Evolutionary conservation across 768 basidiomycete genomes (phyloP).

Genomic region (Rubroboletus satanas): DNA sequence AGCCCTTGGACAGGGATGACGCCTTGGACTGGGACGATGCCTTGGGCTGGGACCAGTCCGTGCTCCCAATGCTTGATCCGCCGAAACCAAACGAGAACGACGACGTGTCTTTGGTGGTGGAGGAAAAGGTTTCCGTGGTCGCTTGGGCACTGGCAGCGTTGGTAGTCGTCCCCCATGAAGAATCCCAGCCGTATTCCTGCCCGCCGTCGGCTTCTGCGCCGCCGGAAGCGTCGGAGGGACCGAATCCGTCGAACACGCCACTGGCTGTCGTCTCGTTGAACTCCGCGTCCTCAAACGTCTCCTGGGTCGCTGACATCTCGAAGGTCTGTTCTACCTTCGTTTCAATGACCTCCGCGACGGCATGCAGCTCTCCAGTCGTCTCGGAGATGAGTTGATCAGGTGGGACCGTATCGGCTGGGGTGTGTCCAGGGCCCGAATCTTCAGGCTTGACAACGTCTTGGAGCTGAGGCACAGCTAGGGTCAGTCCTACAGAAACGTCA

Average conservation of each 20-base stretch:
- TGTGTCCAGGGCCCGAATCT: slow-evolving; percentile 13
- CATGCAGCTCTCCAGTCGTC: not conserved
- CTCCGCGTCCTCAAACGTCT: slow-evolving; percentile 3
- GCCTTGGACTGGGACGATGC: not conserved
- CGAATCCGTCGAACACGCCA: not conserved
- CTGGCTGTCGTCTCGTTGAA: not conserved
- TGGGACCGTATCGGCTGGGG: slow-evolving; percentile 29
- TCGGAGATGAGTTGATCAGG: slow-evolving; percentile 16
- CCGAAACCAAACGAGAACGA: slow-evolving; percentile 4
- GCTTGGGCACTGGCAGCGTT: not conserved
- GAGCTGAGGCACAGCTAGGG: slow-evolving; percentile 13
- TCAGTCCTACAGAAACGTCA: not conserved
- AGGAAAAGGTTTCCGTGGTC: not conserved
- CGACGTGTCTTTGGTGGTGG: not conserved
- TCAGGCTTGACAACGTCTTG: not conserved
- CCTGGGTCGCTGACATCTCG: slow-evolving; percentile 8
- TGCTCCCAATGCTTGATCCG: too few relatives aligned
- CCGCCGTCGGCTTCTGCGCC: not conserved
- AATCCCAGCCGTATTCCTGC: not conserved
- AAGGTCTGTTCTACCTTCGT: slow-evolving; percentile 1
- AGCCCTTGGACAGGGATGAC: not conserved
- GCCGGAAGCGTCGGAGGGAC: not conserved
- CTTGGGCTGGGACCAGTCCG: not conserved
- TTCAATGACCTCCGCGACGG: slow-evolving; percentile 2
- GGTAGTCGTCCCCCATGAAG: not conserved